Evolutionary conservation across 805 yeast species (phyloP), one percentile per base, ranked within the genome.

Genomic region (Candida pini): DNA sequence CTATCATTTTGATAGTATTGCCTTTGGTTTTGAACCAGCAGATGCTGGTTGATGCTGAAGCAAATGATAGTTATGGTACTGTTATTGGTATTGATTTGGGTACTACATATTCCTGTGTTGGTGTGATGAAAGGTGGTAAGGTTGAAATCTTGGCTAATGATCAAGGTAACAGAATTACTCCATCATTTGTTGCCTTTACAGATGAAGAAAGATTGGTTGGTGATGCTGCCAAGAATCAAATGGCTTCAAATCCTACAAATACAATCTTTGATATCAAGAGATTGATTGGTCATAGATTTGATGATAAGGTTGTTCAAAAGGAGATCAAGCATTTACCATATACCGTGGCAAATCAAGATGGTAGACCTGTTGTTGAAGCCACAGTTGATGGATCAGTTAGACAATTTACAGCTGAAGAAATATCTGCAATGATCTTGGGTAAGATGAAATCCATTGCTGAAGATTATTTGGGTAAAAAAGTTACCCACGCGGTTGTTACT

Each of bases 111-210:
- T 87, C 96, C 34, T 88, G 96, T 78, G 96, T 88, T 45, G 96
- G 95, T 53, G 94, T 87, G 60, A 87, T 87, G 73, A 73, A 87
- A 54, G 84, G 84, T 59, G 94, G 90, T 51, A 75, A 84, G 61
- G 97, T 89, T 35, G 97, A 89, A 68, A 89, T 88, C 64, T 84
- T 88, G 60, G 96, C 97, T 56, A 88, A 88, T 63, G 97, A 89
- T 66, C 97, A 88, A 73, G 97, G 97, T 79, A 88, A 88, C 78
- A 86, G 97, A 76, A 88, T 89, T 41, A 89, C 97, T 38, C 96
- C 97, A 39, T 89, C 96, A 21, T 89, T 82, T 62, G 97, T 89
- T 38, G 96, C 96, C 28, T 88, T 88, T 72, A 85, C 95, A 35
- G 92, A 83, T 50, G 76, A 83, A 37, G 97, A 88, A 73, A 80